Conservation (phyloP, 805 yeast genomes). For the Hanseniaspora singularis region DNA sequence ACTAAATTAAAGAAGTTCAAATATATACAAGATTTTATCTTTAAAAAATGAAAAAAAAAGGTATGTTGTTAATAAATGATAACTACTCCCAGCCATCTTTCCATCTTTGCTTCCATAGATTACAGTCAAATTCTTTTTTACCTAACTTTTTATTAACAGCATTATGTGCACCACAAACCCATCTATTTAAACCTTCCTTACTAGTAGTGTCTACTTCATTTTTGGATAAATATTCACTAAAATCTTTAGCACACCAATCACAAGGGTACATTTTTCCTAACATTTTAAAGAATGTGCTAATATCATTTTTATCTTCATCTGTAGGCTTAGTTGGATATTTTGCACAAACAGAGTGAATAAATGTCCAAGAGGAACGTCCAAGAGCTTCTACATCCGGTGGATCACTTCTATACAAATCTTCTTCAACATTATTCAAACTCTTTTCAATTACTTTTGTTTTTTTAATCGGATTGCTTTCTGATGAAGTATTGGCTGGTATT, state of each 20-base stretch:
- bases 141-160: conserved; percentile 80
- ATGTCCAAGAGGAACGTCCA: conserved; percentile 86
- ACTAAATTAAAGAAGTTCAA: too few relatives aligned
- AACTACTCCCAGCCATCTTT: conserved; percentile 74
- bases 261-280: conserved; percentile 85
- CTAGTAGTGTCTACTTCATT: conserved; percentile 46
- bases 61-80: too few relatives aligned
- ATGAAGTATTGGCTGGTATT: conserved; percentile 21
- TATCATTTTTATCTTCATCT: conserved; percentile 50
- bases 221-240: conserved; percentile 45
- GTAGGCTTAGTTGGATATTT: conserved; percentile 66
- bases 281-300: conserved; percentile 53
- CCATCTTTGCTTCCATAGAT: conserved; percentile 90
- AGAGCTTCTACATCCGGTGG: conserved; percentile 79
- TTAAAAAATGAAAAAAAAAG: too few relatives aligned
- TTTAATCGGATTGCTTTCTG: conserved; percentile 17
- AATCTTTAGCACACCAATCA: conserved; percentile 84
- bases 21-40: too few relatives aligned
- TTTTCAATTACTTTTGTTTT: conserved; percentile 21
- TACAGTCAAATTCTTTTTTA: conserved; percentile 75
- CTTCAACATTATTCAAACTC: too few relatives aligned
- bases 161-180: conserved; percentile 95
- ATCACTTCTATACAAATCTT: conserved; percentile 39
- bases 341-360: conserved; percentile 82
- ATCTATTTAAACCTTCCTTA: conserved; percentile 70